Conservation (phyloP, 306 rosid genomes). For the Comarum palustre region DNA sequence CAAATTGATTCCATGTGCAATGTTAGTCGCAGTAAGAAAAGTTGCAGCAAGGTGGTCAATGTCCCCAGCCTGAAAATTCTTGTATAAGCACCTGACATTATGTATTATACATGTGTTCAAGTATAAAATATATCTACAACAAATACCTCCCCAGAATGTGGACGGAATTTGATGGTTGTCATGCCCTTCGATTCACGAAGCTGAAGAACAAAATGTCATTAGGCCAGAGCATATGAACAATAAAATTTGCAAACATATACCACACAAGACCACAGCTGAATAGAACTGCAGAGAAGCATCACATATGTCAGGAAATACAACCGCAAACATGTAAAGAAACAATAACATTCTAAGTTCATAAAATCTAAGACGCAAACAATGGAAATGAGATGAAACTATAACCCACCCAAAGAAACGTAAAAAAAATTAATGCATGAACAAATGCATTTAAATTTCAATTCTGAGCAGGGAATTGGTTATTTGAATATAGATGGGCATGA, state of each 20-base stretch:
- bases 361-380: conserved; percentile 4
- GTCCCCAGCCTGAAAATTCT: conserved; percentile 78
- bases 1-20: conserved; percentile 96
- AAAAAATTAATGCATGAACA: neutral
- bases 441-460: neutral
- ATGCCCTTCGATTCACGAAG: conserved; percentile 97
- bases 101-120: conserved; percentile 7
- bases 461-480: neutral
- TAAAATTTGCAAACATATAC: conserved; percentile 8
- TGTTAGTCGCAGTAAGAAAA: conserved; percentile 74
- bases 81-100: conserved; percentile 23
- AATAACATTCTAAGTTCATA: neutral
- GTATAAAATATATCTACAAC: conserved; percentile 15
- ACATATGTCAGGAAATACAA: neutral
- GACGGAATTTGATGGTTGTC: conserved; percentile 95
- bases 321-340: conserved; percentile 8
- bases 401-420: neutral
- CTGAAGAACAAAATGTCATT: conserved; percentile 46
- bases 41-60: conserved; percentile 98
- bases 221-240: conserved; percentile 20
- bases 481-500: neutral
- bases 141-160: conserved; percentile 95
- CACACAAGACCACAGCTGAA: neutral
- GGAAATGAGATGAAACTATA: neutral
- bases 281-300: neutral